Conservation (phyloP, 805 yeast genomes). For the Saccharomycopsis fibuligera region DNA sequence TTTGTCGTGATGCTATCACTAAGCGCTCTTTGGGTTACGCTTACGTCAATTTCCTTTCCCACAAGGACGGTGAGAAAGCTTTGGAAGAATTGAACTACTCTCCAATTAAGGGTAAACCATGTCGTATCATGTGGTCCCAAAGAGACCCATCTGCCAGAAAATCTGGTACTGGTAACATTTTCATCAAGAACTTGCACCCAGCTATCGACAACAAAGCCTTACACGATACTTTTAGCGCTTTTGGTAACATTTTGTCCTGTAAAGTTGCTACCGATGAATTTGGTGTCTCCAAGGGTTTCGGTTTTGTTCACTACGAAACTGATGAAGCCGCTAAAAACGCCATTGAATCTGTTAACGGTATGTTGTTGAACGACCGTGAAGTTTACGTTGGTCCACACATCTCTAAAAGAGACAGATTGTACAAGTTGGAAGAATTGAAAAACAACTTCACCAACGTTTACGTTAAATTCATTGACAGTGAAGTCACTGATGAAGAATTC, state of each 20-base stretch:
- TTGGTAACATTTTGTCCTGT: slow-evolving; percentile 92
- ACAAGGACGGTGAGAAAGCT: slow-evolving; percentile 88
- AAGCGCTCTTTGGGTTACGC: slow-evolving; percentile 97
- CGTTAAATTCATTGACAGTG: slow-evolving; percentile 81
- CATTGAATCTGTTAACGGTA: slow-evolving; percentile 95
- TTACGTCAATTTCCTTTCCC: slow-evolving; percentile 89
- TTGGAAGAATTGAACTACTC: slow-evolving; percentile 93
- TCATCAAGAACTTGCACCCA: slow-evolving; percentile 97
- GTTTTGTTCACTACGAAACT: slow-evolving; percentile 94
- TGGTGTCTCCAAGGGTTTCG: slow-evolving; percentile 92
- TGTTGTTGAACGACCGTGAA: slow-evolving; percentile 93
- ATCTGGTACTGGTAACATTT: slow-evolving; percentile 93
- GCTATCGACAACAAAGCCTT: slow-evolving; percentile 98
- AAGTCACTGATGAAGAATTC: slow-evolving; percentile 65
- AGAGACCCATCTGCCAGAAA: slow-evolving; percentile 95
- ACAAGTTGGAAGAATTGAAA: slow-evolving; percentile 83
- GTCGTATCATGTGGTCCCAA: slow-evolving; percentile 99
- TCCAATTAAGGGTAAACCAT: slow-evolving; percentile 88
- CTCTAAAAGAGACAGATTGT: slow-evolving; percentile 88
- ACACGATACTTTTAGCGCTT: slow-evolving; percentile 95
- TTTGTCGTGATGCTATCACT: slow-evolving; percentile 97
- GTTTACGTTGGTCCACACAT: slow-evolving; percentile 94
- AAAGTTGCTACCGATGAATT: slow-evolving; percentile 92
- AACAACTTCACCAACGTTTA: slow-evolving; percentile 94
- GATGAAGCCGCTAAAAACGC: slow-evolving; percentile 92